Percentiles rank a stretch among this genome's conserved stretches.
phyloP scores from a whole-genome alignment of 2,329 filamentous ascomycete genomes.

The Sporothrix variecibatus region DNA sequence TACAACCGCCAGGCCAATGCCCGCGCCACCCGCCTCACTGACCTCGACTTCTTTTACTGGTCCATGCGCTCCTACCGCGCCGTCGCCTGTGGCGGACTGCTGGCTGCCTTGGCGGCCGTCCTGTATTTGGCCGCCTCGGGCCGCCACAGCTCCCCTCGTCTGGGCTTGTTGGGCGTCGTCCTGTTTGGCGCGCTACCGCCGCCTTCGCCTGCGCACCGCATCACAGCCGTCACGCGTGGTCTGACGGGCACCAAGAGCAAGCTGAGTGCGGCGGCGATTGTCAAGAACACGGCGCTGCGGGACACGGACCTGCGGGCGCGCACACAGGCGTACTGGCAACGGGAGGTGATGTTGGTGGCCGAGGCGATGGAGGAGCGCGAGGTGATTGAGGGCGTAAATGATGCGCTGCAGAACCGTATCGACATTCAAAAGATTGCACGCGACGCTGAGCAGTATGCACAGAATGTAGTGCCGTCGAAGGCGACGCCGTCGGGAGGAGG shows the following conservation, averaged over 20 bases:
- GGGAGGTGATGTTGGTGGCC: slow-evolving; percentile 71
- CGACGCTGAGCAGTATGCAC: slow-evolving; percentile 65
- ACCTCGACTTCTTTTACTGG: slow-evolving; percentile 75
- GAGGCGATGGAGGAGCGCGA: slow-evolving; percentile 78
- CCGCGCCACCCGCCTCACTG: slow-evolving; percentile 59
- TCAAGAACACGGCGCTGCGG: slow-evolving; percentile 77
- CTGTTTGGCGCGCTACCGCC: slow-evolving; percentile 57
- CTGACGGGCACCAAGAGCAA: slow-evolving; percentile 65
- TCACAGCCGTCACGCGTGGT: slow-evolving; percentile 59
- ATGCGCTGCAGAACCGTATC: slow-evolving; percentile 64
- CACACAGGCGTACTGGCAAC: slow-evolving; percentile 75
- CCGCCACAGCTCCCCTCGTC: slow-evolving; percentile 43
- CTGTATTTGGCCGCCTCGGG: slow-evolving; percentile 80
- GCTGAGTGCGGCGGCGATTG: slow-evolving; percentile 70
- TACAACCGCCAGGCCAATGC: slow-evolving; percentile 69
- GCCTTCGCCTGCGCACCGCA: slow-evolving; percentile 62
- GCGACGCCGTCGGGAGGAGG: background rate
- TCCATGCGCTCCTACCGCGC: slow-evolving; percentile 63
- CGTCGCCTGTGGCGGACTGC: slow-evolving; percentile 63
- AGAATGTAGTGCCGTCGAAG: slow-evolving; percentile 43
- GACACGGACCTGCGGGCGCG: slow-evolving; percentile 69
- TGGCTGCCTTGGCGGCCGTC: slow-evolving; percentile 63
- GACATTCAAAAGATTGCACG: slow-evolving; percentile 61
- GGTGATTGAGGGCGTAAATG: slow-evolving; percentile 70
- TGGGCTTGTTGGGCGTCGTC: slow-evolving; percentile 23